Percentiles rank a stretch among this genome's conserved stretches.
These are phyloP conservation scores for Exsudoporus frostii DNA, from an alignment of 768 basidiomycete species.

Conservation along the genomic window DNA sequence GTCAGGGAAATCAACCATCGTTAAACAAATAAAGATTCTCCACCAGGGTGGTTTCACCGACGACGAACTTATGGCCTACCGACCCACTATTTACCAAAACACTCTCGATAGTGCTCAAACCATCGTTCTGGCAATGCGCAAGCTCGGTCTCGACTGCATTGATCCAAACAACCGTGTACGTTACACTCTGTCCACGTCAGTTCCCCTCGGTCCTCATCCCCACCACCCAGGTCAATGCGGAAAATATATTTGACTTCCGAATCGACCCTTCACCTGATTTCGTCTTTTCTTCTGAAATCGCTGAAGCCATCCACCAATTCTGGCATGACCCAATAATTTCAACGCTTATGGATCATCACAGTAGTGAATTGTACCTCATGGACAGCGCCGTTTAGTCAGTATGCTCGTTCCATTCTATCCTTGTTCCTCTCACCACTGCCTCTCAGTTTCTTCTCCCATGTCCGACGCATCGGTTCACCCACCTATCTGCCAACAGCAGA, in stretches of 20 bases:
- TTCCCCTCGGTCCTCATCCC: not conserved
- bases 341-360: slow-evolving; percentile 53
- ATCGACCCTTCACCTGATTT: slow-evolving; percentile 42
- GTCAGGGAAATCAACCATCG: slow-evolving; percentile 92
- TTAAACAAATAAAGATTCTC: slow-evolving; percentile 99
- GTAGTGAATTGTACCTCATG: slow-evolving; percentile 87
- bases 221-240: slow-evolving; percentile 40
- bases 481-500: slow-evolving; percentile 87
- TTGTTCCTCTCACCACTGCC: not conserved
- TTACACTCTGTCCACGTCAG: not conserved
- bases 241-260: slow-evolving; percentile 60
- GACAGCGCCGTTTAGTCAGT: slow-evolving; percentile 87
- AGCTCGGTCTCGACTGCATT: slow-evolving; percentile 76
- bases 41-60: slow-evolving; percentile 86
- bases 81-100: slow-evolving; percentile 79
- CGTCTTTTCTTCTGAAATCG: slow-evolving; percentile 58
- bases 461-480: slow-evolving; percentile 71
- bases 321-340: slow-evolving; percentile 67
- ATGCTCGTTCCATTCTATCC: not conserved
- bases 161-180: slow-evolving; percentile 58
- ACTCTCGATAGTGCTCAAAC: slow-evolving; percentile 87
- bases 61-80: slow-evolving; percentile 73
- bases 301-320: slow-evolving; percentile 62
- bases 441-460: slow-evolving; percentile 78
- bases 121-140: slow-evolving; percentile 81